Conservation (phyloP, 352 stramenopile genomes). For the Pythium utonaiense region DNA sequence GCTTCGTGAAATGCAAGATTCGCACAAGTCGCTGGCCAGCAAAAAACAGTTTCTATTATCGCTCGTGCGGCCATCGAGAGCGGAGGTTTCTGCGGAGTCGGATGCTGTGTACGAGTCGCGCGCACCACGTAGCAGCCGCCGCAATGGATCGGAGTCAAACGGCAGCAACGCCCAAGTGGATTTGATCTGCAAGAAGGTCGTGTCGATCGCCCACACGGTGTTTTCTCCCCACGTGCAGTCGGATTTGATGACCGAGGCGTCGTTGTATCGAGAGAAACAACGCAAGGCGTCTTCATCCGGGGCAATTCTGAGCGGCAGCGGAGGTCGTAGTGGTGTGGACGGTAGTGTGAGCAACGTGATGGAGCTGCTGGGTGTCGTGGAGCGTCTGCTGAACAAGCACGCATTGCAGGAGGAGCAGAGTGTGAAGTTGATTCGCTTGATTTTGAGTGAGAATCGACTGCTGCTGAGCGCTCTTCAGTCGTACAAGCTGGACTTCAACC, state of each 20-base stretch:
- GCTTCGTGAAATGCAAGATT: conserved; percentile 29
- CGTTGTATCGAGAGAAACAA: conserved; percentile 27
- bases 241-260: conserved; percentile 38
- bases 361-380: conserved; percentile 46
- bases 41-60: conserved; percentile 52
- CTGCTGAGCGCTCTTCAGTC: conserved; percentile 52
- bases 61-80: conserved; percentile 12
- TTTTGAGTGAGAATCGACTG: conserved; percentile 45
- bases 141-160: neutral
- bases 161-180: conserved; percentile 31
- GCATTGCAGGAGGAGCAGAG: conserved; percentile 53
- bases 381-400: conserved; percentile 58
- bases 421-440: conserved; percentile 39
- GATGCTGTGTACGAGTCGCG: neutral
- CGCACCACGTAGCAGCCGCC: neutral
- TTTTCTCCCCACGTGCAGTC: conserved; percentile 56
- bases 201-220: conserved; percentile 45
- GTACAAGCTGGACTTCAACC: conserved; percentile 42
- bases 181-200: conserved; percentile 51
- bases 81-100: neutral
- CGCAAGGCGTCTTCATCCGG: neutral
- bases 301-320: neutral
- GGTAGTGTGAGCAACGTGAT: conserved; percentile 30
- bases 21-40: conserved; percentile 24
- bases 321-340: neutral